Conservation (phyloP, 306 rosid genomes). For the Corylus americana region DNA sequence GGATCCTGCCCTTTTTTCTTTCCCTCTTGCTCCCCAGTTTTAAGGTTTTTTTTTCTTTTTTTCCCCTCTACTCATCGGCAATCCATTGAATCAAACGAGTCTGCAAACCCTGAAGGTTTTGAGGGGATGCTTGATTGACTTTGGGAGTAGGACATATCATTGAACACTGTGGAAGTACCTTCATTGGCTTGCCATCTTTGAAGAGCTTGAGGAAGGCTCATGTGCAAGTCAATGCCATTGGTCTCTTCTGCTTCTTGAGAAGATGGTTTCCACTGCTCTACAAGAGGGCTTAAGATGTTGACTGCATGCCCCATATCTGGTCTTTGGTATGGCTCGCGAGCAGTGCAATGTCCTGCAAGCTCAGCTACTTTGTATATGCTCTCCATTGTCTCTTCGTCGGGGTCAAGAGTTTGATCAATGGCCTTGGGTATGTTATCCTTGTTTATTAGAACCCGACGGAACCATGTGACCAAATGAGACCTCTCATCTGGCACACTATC, state of each 20-base stretch:
- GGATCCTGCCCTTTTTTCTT: slow-evolving; percentile 13
- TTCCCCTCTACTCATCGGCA: slow-evolving; percentile 49
- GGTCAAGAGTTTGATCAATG: slow-evolving; percentile 68
- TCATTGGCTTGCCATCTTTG: slow-evolving; percentile 94
- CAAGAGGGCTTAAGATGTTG: slow-evolving; percentile 73
- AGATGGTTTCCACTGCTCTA: slow-evolving; percentile 80
- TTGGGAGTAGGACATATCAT: slow-evolving; percentile 62
- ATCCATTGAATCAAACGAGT: slow-evolving; percentile 71
- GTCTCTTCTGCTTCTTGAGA: slow-evolving; percentile 65
- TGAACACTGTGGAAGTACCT: slow-evolving; percentile 75
- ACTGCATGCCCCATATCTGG: slow-evolving; percentile 95
- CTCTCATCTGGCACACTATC: slow-evolving; percentile 75
- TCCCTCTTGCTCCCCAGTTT: neutral
- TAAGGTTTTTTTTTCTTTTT: slow-evolving; percentile 14
- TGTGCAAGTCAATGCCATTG: slow-evolving; percentile 64
- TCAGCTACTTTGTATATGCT: slow-evolving; percentile 85
- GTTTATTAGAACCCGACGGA: slow-evolving; percentile 69
- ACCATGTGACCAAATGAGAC: slow-evolving; percentile 88
- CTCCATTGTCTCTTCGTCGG: slow-evolving; percentile 85
- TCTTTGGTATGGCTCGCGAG: slow-evolving; percentile 87
- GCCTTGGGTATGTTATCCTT: slow-evolving; percentile 89
- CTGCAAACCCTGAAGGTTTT: slow-evolving; percentile 74
- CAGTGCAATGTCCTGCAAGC: slow-evolving; percentile 85
- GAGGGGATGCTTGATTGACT: slow-evolving; percentile 83
- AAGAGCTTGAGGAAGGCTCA: slow-evolving; percentile 83